These are phyloP conservation scores for Fusarium sp. DNA, from an alignment of 2,329 filamentous ascomycete species.

Conservation along the genomic window DNA sequence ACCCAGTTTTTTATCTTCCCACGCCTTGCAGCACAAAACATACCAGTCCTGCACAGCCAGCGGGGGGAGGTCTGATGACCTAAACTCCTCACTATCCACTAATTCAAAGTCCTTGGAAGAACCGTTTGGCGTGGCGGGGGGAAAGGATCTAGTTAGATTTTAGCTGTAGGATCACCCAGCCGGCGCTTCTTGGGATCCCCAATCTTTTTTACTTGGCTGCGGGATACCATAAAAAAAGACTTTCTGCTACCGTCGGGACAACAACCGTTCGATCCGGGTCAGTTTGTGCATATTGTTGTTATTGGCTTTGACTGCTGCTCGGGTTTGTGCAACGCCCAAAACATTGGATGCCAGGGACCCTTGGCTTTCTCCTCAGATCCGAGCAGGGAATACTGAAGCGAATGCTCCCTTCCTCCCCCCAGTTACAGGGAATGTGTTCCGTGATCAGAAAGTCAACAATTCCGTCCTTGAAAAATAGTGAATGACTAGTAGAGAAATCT, in stretches of 20 bases:
- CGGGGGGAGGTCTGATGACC: conserved; percentile 18
- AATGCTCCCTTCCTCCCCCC: conserved; percentile 8
- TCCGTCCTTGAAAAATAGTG: conserved; percentile 7
- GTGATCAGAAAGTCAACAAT: neutral
- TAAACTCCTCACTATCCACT: neutral
- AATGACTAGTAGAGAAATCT: conserved; percentile 3
- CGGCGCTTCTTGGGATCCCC: no score
- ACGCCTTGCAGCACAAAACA: conserved; percentile 7
- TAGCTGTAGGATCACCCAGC: neutral
- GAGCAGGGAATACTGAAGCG: conserved; percentile 28
- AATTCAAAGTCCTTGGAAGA: no score
- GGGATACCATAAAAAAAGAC: no score
- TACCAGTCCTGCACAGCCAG: conserved; percentile 23
- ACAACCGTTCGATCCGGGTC: conserved; percentile 13
- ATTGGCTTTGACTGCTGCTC: conserved; percentile 3
- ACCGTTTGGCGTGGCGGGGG: no score
- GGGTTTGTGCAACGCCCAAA: conserved; percentile 5
- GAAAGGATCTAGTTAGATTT: neutral
- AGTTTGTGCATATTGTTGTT: neutral
- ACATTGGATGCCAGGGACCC: conserved; percentile 14
- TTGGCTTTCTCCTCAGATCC: conserved; percentile 20
- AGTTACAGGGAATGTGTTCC: conserved; percentile 18
- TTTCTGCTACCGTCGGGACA: neutral
- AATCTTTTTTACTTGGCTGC: no score
- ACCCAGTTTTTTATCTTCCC: conserved; percentile 23